These are phyloP conservation scores for Lyophyllum shimeji DNA, from an alignment of 768 basidiomycete genomes.

Conservation along the genomic window DNA sequence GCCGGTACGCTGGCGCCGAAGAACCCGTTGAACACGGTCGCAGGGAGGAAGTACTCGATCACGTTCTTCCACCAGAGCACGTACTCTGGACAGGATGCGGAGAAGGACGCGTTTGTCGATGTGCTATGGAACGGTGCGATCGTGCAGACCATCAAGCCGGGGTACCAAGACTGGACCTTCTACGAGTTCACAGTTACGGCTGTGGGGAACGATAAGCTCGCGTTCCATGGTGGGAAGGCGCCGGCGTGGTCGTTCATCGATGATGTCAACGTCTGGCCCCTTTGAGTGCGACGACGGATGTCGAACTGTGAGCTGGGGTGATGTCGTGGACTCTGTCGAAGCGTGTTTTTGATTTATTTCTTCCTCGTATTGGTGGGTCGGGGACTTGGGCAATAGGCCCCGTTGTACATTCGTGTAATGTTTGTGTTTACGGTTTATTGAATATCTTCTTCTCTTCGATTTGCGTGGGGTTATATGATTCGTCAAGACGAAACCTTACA, in stretches of 20 bases:
- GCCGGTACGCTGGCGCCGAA: constrained; percentile 38
- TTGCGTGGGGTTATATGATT: no score
- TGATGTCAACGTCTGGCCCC: constrained; percentile 31
- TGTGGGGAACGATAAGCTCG: constrained; percentile 16
- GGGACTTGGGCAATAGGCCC: neutral
- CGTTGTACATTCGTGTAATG: neutral
- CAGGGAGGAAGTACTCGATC: constrained; percentile 37
- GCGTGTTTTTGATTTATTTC: neutral
- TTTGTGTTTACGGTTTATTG: neutral
- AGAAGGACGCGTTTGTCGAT: constrained; percentile 35
- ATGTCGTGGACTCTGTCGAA: neutral
- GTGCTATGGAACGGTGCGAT: constrained; percentile 43
- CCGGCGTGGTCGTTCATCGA: constrained; percentile 53
- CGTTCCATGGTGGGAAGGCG: constrained; percentile 39
- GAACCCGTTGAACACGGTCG: constrained; percentile 30
- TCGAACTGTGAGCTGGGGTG: neutral
- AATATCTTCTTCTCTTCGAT: no score
- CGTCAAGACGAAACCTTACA: no score
- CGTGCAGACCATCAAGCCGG: constrained; percentile 32
- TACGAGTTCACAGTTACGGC: constrained; percentile 34
- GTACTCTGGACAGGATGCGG: constrained; percentile 32
- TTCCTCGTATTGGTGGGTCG: neutral
- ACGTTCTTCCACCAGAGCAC: constrained; percentile 42
- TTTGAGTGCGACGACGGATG: neutral
- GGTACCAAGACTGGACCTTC: constrained; percentile 38